Percentiles rank a stretch among this genome's conserved stretches.
phyloP scores from a whole-genome alignment of 768 basidiomycete genomes.

The Phaffia australis region DNA sequence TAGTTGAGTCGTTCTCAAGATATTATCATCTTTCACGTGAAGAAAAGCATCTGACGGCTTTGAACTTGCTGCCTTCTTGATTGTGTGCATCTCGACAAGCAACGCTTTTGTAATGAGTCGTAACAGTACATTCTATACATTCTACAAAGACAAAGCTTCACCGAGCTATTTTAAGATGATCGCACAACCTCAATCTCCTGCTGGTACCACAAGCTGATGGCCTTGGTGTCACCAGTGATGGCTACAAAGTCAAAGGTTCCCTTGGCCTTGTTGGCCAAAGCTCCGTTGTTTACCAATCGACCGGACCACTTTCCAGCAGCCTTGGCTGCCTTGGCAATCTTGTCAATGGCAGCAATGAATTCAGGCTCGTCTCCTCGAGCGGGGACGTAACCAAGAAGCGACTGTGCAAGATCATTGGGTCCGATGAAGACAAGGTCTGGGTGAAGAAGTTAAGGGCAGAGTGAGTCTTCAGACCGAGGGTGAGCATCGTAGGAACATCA shows the following conservation, averaged over 20 bases:
- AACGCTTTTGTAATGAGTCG: no score
- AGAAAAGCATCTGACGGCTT: no score
- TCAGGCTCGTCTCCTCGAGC: conserved; percentile 33
- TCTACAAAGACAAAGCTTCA: background rate
- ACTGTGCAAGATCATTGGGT: conserved; percentile 34
- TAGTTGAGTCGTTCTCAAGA: no score
- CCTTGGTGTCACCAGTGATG: conserved; percentile 31
- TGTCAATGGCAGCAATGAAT: conserved; percentile 37
- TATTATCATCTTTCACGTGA: no score
- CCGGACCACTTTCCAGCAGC: conserved; percentile 34
- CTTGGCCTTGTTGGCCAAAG: conserved; percentile 23
- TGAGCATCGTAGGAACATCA: conserved; percentile 22
- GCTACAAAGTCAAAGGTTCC: conserved; percentile 30
- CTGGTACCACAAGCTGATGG: conserved; percentile 28
- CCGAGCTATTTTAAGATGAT: background rate
- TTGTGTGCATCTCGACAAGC: no score
- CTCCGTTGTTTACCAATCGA: conserved; percentile 30
- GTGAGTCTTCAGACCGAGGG: background rate
- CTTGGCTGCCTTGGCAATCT: conserved; percentile 35
- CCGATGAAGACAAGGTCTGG: conserved; percentile 24
- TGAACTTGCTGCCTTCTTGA: no score
- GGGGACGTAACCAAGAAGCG: conserved; percentile 32
- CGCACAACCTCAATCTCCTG: conserved; percentile 20
- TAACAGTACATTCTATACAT: no score
- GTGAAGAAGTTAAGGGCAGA: background rate